Evolutionary conservation across 805 yeast species (phyloP).

Genomic region (Wickerhamiella vanderwaltii): DNA sequence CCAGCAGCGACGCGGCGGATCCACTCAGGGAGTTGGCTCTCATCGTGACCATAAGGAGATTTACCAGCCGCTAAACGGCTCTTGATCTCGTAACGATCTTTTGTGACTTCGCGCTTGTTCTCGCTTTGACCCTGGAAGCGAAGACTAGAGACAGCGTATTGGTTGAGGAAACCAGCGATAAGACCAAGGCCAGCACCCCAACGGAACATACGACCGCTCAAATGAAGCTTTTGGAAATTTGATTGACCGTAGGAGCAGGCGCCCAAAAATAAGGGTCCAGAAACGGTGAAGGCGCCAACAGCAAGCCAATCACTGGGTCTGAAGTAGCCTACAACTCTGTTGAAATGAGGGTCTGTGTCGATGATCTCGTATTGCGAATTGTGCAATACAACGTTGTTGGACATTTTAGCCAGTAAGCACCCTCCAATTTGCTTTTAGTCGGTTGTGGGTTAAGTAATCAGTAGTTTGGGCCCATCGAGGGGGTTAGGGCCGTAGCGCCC

Average conservation of each 20-base stretch:
- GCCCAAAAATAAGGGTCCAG: slow-evolving; percentile 38
- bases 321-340: slow-evolving; percentile 58
- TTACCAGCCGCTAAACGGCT: slow-evolving; percentile 49
- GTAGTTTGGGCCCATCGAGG: not conserved
- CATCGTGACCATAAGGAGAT: slow-evolving; percentile 48
- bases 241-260: slow-evolving; percentile 39
- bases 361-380: slow-evolving; percentile 35
- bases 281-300: slow-evolving; percentile 37
- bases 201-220: slow-evolving; percentile 49
- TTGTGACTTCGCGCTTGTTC: slow-evolving; percentile 54
- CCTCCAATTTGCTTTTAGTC: slow-evolving; percentile 1
- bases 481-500: too few relatives aligned
- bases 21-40: slow-evolving; percentile 51
- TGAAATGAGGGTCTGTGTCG: slow-evolving; percentile 69
- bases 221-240: slow-evolving; percentile 35
- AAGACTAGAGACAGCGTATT: slow-evolving; percentile 52
- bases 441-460: slow-evolving; percentile 4
- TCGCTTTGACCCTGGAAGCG: slow-evolving; percentile 73
- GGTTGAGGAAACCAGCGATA: slow-evolving; percentile 60
- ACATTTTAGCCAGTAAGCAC: slow-evolving; percentile 14
- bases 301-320: slow-evolving; percentile 52
- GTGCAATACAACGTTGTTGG: slow-evolving; percentile 21
- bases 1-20: slow-evolving; percentile 63
- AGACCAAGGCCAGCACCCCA: slow-evolving; percentile 51
- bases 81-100: slow-evolving; percentile 66